Conservation (phyloP, 306 rosid genomes). For the Calophaca sinica region DNA sequence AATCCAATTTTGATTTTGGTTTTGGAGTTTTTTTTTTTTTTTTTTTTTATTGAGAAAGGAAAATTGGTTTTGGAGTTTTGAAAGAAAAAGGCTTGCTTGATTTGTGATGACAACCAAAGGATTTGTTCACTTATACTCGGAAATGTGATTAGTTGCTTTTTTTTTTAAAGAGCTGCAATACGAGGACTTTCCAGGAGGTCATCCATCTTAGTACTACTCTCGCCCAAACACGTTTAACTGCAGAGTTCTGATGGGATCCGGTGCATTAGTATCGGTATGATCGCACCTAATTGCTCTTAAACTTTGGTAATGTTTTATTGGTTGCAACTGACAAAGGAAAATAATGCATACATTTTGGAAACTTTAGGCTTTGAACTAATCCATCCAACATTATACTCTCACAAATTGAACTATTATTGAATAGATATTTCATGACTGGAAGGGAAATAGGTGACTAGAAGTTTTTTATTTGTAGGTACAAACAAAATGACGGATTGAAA, state of each 20-base stretch:
- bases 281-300: constrained; percentile 37
- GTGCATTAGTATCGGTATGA: too few species aligned
- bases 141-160: neutral
- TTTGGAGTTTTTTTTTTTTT: constrained; percentile 56
- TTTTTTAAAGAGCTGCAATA: too few species aligned
- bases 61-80: constrained; percentile 55
- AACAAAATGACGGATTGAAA: too few species aligned
- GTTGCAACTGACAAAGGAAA: neutral
- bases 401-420: neutral
- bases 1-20: constrained; percentile 51
- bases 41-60: too few species aligned
- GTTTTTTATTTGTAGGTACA: too few species aligned
- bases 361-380: neutral
- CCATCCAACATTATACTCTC: constrained; percentile 11
- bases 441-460: neutral
- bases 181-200: too few species aligned
- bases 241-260: too few species aligned
- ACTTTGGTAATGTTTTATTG: constrained; percentile 23
- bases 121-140: constrained; percentile 16
- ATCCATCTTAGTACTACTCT: too few species aligned
- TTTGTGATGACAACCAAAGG: constrained; percentile 26
- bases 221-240: too few species aligned
- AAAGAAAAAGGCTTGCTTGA: constrained; percentile 34
- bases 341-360: constrained; percentile 20
- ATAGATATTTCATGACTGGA: neutral